phyloP scores from a whole-genome alignment of 345 rosid genomes.

The Bruguiera parviflora region DNA sequence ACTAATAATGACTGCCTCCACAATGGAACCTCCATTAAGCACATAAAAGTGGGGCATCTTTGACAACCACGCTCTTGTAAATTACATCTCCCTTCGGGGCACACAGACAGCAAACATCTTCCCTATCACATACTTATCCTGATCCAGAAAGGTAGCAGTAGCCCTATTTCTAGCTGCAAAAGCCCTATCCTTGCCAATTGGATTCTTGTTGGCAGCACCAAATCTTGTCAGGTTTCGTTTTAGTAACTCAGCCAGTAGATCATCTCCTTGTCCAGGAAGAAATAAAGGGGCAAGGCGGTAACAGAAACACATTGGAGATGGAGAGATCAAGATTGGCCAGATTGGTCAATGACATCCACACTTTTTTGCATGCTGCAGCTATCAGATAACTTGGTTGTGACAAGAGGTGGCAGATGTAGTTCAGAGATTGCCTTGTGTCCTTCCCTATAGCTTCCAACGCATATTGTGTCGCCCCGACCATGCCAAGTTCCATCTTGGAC shows the following conservation, averaged over 20 bases:
- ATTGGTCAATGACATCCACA: conserved; percentile 13
- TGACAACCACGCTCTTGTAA: too few species aligned
- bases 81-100: background rate
- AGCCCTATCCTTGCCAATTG: background rate
- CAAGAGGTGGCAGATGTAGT: conserved; percentile 43
- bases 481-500: conserved; percentile 94
- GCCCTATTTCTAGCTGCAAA: background rate
- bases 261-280: background rate
- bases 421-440: conserved; percentile 49
- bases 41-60: too few species aligned
- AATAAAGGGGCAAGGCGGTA: background rate
- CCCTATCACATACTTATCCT: background rate
- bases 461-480: conserved; percentile 85
- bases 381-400: conserved; percentile 40
- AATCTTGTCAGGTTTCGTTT: too few species aligned
- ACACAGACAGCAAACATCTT: background rate
- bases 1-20: too few species aligned
- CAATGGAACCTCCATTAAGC: too few species aligned
- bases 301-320: background rate
- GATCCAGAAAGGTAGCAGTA: background rate
- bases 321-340: background rate
- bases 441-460: conserved; percentile 56
- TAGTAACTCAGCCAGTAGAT: background rate
- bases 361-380: conserved; percentile 30
- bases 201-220: too few species aligned